These are phyloP conservation scores for Gracilaria caudata DNA, from an alignment of 23 red algal genomes.

Conservation along the genomic window DNA sequence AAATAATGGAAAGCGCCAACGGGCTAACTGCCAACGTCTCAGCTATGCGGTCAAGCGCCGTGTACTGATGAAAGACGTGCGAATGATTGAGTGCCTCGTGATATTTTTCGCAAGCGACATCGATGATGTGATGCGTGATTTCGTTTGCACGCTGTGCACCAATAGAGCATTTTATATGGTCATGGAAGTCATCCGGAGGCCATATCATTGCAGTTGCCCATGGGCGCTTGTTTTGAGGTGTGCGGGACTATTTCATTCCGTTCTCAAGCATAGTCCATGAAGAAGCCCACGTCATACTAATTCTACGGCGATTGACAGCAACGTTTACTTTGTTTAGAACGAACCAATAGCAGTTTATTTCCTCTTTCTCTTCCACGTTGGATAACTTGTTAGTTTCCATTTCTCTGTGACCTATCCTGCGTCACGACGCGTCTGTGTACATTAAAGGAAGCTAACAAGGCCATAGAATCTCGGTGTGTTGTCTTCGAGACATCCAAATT, in stretches of 20 bases:
- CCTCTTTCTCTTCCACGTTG: background rate
- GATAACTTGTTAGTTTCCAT: background rate
- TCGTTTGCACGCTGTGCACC: background rate
- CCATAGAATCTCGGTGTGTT: background rate
- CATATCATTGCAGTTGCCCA: background rate
- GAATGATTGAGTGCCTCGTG: background rate
- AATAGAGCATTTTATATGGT: background rate
- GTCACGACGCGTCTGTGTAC: background rate
- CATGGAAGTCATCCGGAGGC: background rate
- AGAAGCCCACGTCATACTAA: background rate
- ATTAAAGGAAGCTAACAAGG: background rate
- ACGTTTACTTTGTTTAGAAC: slow-evolving; percentile 8
- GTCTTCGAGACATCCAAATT: too few species aligned
- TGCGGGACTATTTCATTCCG: background rate
- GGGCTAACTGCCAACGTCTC: background rate
- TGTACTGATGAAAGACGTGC: background rate
- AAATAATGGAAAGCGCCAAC: background rate
- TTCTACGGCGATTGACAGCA: background rate
- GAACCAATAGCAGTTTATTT: slow-evolving; percentile 1
- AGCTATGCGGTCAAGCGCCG: background rate
- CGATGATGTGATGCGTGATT: background rate
- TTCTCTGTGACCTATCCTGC: background rate
- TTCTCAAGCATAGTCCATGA: background rate
- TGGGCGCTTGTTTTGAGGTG: background rate
- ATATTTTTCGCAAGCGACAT: background rate